Evolutionary conservation across 2,329 filamentous ascomycete genomes (phyloP).

Genomic region (Beauveria medogensis): DNA sequence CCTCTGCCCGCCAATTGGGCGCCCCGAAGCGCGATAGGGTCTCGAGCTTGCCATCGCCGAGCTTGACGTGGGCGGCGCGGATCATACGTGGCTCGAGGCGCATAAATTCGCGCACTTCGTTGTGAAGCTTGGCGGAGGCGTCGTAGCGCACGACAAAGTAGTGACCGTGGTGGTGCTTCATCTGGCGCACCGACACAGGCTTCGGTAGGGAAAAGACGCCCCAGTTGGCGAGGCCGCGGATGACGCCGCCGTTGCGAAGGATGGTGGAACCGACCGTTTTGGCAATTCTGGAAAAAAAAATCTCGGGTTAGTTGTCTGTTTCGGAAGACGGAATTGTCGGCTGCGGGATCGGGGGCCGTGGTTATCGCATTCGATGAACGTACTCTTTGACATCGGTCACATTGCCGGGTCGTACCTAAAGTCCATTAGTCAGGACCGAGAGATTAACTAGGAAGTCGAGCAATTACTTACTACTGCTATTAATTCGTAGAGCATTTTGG

Average conservation of each 20-base stretch:
- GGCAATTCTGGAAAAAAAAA: constrained; percentile 60
- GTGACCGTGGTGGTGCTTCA: constrained; percentile 75
- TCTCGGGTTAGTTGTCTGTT: constrained; percentile 11
- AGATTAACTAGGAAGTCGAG: not conserved
- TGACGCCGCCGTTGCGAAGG: constrained; percentile 75
- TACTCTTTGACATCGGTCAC: constrained; percentile 94
- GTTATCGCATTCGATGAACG: constrained; percentile 23
- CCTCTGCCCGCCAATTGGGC: constrained; percentile 39
- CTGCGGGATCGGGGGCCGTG: not conserved
- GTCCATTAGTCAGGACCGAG: not conserved
- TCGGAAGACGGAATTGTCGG: not conserved
- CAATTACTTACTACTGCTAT: constrained; percentile 78
- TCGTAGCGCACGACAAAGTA: constrained; percentile 99
- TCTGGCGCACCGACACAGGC: constrained; percentile 71
- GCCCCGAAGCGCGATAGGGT: constrained; percentile 42
- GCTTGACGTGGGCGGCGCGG: constrained; percentile 75
- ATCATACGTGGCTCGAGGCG: constrained; percentile 86
- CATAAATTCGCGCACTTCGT: constrained; percentile 66
- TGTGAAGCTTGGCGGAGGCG: constrained; percentile 62
- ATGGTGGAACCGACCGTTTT: constrained; percentile 75
- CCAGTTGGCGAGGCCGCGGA: constrained; percentile 93
- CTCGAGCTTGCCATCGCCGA: constrained; percentile 57
- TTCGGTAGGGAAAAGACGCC: constrained; percentile 82
- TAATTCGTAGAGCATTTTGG: constrained; percentile 89
- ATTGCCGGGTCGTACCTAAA: constrained; percentile 83